These are phyloP conservation scores for Albizia julibrissin DNA, from an alignment of 306 rosid species.

Conservation along the genomic window DNA sequence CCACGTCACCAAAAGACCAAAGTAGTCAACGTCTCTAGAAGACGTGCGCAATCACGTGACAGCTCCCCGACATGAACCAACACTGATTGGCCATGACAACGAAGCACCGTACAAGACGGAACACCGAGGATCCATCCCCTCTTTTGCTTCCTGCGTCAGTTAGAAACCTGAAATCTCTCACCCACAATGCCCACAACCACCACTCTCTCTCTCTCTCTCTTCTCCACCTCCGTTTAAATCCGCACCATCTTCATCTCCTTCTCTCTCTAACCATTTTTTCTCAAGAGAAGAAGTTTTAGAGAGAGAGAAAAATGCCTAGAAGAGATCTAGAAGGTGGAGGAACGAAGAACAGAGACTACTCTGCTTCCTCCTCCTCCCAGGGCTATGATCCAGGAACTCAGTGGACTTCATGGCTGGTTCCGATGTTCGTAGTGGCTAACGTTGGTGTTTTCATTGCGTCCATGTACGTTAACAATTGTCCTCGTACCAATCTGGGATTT, in stretches of 20 bases:
- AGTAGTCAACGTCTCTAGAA: not conserved
- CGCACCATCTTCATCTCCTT: slow-evolving; percentile 18
- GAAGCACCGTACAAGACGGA: not conserved
- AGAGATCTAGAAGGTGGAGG: slow-evolving; percentile 66
- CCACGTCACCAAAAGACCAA: not conserved
- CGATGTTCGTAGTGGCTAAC: slow-evolving; percentile 67
- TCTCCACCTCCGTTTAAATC: slow-evolving; percentile 19
- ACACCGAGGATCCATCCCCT: not conserved
- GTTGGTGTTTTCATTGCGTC: slow-evolving; percentile 55
- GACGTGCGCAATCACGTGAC: not conserved
- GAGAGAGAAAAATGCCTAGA: slow-evolving; percentile 38
- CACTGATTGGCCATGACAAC: not conserved
- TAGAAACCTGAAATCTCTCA: slow-evolving; percentile 34
- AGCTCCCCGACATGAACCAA: not conserved
- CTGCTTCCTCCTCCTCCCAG: slow-evolving; percentile 36
- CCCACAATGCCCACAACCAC: slow-evolving; percentile 3
- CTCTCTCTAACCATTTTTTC: not conserved
- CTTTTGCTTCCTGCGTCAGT: slow-evolving; percentile 35
- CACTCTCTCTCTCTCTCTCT: not conserved
- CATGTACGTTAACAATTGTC: slow-evolving; percentile 81
- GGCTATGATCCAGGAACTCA: slow-evolving; percentile 50
- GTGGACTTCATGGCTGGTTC: slow-evolving; percentile 89
- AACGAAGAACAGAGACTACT: slow-evolving; percentile 41
- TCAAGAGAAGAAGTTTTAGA: not conserved
- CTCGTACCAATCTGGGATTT: slow-evolving; percentile 38